Evolutionary conservation across 169 alveolate species (phyloP).

Genomic region (Plasmodium gonderi): DNA sequence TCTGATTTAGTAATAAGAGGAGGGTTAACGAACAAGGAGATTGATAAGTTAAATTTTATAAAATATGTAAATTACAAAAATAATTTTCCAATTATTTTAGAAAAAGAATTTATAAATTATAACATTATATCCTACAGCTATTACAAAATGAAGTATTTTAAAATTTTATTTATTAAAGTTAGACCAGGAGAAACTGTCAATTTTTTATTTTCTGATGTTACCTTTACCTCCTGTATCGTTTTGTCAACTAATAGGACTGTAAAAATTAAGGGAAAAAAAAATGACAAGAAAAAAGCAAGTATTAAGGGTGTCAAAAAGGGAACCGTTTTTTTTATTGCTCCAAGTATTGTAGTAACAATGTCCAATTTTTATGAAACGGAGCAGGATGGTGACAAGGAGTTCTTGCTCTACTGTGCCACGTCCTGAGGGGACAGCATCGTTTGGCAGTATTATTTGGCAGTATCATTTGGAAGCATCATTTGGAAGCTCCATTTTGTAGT

Average conservation of each 20-base stretch:
- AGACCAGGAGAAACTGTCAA: slow-evolving; percentile 52
- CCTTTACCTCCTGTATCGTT: slow-evolving; percentile 55
- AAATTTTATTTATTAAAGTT: slow-evolving; percentile 28
- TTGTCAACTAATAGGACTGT: slow-evolving; percentile 35
- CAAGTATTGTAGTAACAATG: slow-evolving; percentile 24
- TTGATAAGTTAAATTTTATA: slow-evolving; percentile 81
- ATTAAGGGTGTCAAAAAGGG: slow-evolving; percentile 39
- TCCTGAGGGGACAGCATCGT: not conserved
- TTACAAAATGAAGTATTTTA: slow-evolving; percentile 42
- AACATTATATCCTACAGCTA: slow-evolving; percentile 54
- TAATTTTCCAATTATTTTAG: slow-evolving; percentile 37
- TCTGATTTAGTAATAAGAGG: slow-evolving; percentile 97
- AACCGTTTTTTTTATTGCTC: slow-evolving; percentile 38
- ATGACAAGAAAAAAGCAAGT: slow-evolving; percentile 55
- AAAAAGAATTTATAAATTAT: slow-evolving; percentile 58
- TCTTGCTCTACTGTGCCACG: slow-evolving; percentile 55
- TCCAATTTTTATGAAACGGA: slow-evolving; percentile 9
- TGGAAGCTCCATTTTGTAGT: no score
- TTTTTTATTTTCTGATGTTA: slow-evolving; percentile 18
- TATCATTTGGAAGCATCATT: no score
- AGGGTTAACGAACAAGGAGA: slow-evolving; percentile 96
- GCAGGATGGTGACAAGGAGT: slow-evolving; percentile 58
- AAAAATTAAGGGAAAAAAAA: slow-evolving; percentile 40
- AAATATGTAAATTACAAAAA: slow-evolving; percentile 60
- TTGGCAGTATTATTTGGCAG: no score